These are phyloP conservation scores for Claviceps paspali DNA, from an alignment of 2,329 filamentous ascomycete species.

Conservation along the genomic window DNA sequence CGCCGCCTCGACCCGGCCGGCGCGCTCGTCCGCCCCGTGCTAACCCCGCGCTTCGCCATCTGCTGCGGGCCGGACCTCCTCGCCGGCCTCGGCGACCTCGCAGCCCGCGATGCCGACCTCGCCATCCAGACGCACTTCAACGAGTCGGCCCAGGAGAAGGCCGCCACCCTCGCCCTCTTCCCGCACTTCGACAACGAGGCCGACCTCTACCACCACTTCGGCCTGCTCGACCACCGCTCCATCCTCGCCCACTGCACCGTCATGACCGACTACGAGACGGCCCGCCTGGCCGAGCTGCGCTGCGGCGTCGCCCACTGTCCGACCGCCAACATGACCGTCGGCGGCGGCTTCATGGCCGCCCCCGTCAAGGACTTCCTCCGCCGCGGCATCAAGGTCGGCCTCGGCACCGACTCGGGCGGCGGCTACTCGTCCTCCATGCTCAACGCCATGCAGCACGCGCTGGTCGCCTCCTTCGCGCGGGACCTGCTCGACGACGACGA, in stretches of 20 bases:
- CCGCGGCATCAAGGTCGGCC: constrained; percentile 46
- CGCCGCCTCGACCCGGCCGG: constrained; percentile 26
- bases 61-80: constrained; percentile 41
- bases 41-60: constrained; percentile 47
- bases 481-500: constrained; percentile 21
- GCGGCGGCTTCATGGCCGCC: constrained; percentile 47
- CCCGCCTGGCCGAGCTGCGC: constrained; percentile 25
- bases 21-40: constrained; percentile 30
- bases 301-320: constrained; percentile 52
- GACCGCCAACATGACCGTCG: constrained; percentile 46
- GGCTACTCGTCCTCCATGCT: constrained; percentile 46
- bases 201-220: constrained; percentile 41
- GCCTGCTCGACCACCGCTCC: constrained; percentile 35
- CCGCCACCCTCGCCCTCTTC: constrained; percentile 38
- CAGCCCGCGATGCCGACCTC: constrained; percentile 28
- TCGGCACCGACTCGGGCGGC: constrained; percentile 50
- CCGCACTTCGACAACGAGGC: constrained; percentile 40
- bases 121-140: constrained; percentile 54
- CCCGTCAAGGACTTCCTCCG: constrained; percentile 41
- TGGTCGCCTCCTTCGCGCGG: constrained; percentile 36
- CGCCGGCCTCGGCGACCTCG: constrained; percentile 37
- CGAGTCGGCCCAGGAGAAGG: constrained; percentile 45
- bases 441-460: constrained; percentile 40
- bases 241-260: constrained; percentile 55
- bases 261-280: constrained; percentile 40